phyloP scores from a whole-genome alignment of 2,329 filamentous ascomycete species.

The Magnaporthiopsis rhizophila region DNA sequence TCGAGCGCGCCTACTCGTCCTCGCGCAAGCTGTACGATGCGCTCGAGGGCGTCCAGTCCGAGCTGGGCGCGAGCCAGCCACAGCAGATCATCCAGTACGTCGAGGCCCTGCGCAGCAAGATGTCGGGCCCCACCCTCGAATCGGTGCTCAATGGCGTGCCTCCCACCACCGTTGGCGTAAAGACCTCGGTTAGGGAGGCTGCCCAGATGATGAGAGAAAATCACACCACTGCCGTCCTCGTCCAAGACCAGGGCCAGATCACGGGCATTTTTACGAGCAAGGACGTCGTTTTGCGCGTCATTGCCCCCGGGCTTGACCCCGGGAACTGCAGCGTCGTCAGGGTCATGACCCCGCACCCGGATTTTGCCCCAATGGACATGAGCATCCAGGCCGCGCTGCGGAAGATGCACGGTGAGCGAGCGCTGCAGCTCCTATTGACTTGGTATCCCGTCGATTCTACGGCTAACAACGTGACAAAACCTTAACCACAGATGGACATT shows the following conservation, averaged over 20 bases:
- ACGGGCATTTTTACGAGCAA: conserved; percentile 99
- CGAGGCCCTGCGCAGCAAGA: conserved; percentile 87
- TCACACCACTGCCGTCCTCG: conserved; percentile 91
- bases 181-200: conserved; percentile 93
- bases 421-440: too few species aligned
- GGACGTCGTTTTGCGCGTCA: conserved; percentile 95
- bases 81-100: conserved; percentile 99
- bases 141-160: conserved; percentile 87
- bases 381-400: conserved; percentile 94
- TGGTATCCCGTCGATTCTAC: background rate
- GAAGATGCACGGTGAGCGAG: conserved; percentile 89
- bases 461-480: conserved; percentile 1
- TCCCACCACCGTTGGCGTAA: conserved; percentile 88
- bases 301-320: conserved; percentile 91
- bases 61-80: conserved; percentile 89
- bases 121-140: conserved; percentile 96
- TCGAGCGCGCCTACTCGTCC: conserved; percentile 94
- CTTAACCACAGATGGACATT: conserved; percentile 71
- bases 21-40: conserved; percentile 98
- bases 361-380: conserved; percentile 98
- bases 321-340: conserved; percentile 93
- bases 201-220: conserved; percentile 97
- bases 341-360: conserved; percentile 98
- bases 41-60: conserved; percentile 93
- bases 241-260: conserved; percentile 94